Base-by-base conservation (phyloP, 345 rosid species). In the Iberis pinnata region DNA sequence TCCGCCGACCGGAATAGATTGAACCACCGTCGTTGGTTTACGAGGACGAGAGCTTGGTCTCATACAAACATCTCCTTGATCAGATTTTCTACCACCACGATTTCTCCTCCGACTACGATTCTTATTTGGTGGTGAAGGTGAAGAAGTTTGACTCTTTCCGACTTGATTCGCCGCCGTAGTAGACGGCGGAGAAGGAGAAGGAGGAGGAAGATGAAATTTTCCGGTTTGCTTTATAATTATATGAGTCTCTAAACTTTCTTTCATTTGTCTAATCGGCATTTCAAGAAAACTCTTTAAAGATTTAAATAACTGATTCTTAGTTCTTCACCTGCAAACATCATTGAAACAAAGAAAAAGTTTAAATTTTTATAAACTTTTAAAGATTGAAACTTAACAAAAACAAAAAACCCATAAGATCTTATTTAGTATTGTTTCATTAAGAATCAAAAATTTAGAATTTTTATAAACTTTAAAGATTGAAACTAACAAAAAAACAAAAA, bases 31-130 rank as follows among this genome's bases (percentile, higher is more conserved):
- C n/a, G 37, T 18, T 0, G 66, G 94, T 68, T 82, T 83, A 46
- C 99, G 90, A 18, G 93, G 97, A 61, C 99, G 77, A 43, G 94
- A 93, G 76, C 95, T 78, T 31, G 99, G 99, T 63, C 94, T 80
- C 81, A 75, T 79, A 73, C 64, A 88, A 29, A 69, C 87, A 58
- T 88, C 95, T 4, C 78, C 79, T 67, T 85, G 99, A 65, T 93
- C 99, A 54, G 90, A 88, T 65, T 92, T 92, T 63, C 84, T 64
- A 18, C 97, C 97, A 33, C 99, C 99, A 56, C 99, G 79, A 9
- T 95, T 86, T 64, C 96, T 81, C 45, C 99, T 85, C 60, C 97
- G 82, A 25, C 85, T 70, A 67, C 74, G 79, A 29, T 64, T 81
- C 70, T 75, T 85, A 0, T 76, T 29, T 6, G 94, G 83, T 17